phyloP scores from a whole-genome alignment of 805 yeast genomes.

The Wickerhamomyces alni region DNA sequence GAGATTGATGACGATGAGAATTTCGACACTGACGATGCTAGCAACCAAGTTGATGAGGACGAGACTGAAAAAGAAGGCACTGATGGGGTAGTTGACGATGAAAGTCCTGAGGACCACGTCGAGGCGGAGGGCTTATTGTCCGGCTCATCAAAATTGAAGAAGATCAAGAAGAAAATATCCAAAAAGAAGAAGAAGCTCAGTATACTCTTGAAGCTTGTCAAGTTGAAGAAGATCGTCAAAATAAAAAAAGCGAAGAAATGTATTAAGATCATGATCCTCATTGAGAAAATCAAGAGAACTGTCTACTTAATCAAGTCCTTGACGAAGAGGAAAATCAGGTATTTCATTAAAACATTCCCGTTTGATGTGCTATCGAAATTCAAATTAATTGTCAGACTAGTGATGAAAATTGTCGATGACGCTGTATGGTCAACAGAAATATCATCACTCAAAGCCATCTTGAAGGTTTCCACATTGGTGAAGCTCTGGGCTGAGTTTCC shows the following conservation, averaged over 20 bases:
- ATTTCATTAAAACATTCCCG: slow-evolving; percentile 14
- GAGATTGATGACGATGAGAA: neutral
- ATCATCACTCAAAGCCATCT: slow-evolving; percentile 8
- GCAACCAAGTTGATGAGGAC: slow-evolving; percentile 1
- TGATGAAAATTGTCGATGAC: slow-evolving; percentile 12
- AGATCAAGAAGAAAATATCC: slow-evolving; percentile 7
- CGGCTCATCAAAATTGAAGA: slow-evolving; percentile 8
- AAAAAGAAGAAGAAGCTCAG: slow-evolving; percentile 10
- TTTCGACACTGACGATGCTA: no score
- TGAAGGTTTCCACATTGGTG: slow-evolving; percentile 10
- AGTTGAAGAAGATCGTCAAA: slow-evolving; percentile 14
- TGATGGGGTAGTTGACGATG: neutral
- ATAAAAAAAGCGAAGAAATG: slow-evolving; percentile 9
- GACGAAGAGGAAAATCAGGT: slow-evolving; percentile 12
- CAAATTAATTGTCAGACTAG: slow-evolving; percentile 12
- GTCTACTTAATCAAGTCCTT: slow-evolving; percentile 10
- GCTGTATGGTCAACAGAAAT: slow-evolving; percentile 18
- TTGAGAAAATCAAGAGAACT: slow-evolving; percentile 18
- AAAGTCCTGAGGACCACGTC: neutral
- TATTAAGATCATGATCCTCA: slow-evolving; percentile 14
- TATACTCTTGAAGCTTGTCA: slow-evolving; percentile 14
- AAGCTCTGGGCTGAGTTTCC: slow-evolving; percentile 12
- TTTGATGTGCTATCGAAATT: slow-evolving; percentile 15
- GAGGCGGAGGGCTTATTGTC: neutral
- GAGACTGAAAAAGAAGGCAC: neutral